A percentile compares a stretch with the other conserved stretches of the same genome.
Conservation (phyloP, 2,329 filamentous ascomycete species). For the Diaporthe helianthi region DNA sequence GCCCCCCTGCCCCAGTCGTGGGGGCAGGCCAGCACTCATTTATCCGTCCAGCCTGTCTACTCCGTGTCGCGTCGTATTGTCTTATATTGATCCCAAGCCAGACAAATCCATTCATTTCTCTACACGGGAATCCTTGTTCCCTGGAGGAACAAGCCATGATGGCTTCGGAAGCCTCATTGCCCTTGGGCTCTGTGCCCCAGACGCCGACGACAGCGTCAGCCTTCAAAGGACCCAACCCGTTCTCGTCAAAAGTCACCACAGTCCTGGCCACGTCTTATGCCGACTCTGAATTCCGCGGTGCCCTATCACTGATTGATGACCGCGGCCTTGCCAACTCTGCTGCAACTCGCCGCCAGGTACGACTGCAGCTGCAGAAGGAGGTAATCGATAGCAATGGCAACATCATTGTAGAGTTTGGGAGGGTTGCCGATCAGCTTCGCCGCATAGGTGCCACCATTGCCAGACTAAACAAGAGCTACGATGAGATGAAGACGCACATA, state of each 20-base stretch:
- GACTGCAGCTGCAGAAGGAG: constrained; percentile 86
- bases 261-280: constrained; percentile 92
- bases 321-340: constrained; percentile 75
- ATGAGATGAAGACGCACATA: constrained; percentile 81
- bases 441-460: constrained; percentile 82
- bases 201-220: constrained; percentile 42
- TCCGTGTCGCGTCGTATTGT: neutral
- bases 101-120: neutral
- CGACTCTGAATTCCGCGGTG: constrained; percentile 89
- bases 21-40: neutral
- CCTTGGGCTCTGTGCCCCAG: constrained; percentile 42
- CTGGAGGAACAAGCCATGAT: constrained; percentile 27
- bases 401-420: constrained; percentile 86
- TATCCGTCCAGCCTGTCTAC: constrained; percentile 4
- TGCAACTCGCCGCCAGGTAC: constrained; percentile 78
- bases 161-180: constrained; percentile 31
- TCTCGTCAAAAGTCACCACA: constrained; percentile 82
- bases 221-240: constrained; percentile 63
- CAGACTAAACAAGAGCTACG: constrained; percentile 79
- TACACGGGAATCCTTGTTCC: neutral
- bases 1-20: neutral
- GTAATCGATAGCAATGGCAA: constrained; percentile 92
- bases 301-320: constrained; percentile 78
- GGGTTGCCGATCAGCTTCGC: constrained; percentile 89
- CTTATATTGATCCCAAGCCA: constrained; percentile 1